These are phyloP conservation scores for Atalantia buxifolia DNA, from an alignment of 345 rosid genomes.

Conservation along the genomic window DNA sequence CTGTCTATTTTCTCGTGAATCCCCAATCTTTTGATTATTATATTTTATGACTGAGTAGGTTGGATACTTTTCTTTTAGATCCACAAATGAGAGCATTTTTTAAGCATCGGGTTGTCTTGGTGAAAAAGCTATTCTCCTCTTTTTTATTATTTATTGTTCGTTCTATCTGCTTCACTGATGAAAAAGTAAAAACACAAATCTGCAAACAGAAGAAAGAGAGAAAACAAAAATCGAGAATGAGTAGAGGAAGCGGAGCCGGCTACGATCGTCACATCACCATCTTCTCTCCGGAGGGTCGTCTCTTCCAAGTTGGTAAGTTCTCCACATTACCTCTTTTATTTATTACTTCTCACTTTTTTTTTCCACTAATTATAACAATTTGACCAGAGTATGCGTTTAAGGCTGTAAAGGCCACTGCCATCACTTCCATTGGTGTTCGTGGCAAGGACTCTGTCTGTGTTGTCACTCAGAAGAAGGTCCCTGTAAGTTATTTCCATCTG, in stretches of 20 bases:
- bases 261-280: constrained; percentile 89
- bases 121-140: not conserved
- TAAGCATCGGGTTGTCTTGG: not conserved
- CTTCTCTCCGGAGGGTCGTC: constrained; percentile 91
- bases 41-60: too few species aligned
- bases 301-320: constrained; percentile 76
- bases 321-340: not conserved
- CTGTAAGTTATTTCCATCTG: constrained; percentile 47
- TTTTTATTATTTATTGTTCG: not conserved
- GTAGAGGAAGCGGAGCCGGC: constrained; percentile 85
- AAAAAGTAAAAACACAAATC: not conserved
- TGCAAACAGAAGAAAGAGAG: not conserved
- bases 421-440: constrained; percentile 94
- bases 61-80: too few species aligned
- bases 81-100: too few species aligned
- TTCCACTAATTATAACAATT: not conserved
- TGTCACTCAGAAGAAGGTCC: constrained; percentile 98
- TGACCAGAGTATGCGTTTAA: constrained; percentile 87
- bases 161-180: too few species aligned
- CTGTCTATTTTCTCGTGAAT: too few species aligned
- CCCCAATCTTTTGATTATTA: too few species aligned
- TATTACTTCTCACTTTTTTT: not conserved
- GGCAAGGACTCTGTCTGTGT: constrained; percentile 95
- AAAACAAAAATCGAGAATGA: constrained; percentile 38
- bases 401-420: constrained; percentile 92